These are phyloP conservation scores for Coprinellus micaceus DNA, from an alignment of 768 basidiomycete genomes.

Conservation along the genomic window DNA sequence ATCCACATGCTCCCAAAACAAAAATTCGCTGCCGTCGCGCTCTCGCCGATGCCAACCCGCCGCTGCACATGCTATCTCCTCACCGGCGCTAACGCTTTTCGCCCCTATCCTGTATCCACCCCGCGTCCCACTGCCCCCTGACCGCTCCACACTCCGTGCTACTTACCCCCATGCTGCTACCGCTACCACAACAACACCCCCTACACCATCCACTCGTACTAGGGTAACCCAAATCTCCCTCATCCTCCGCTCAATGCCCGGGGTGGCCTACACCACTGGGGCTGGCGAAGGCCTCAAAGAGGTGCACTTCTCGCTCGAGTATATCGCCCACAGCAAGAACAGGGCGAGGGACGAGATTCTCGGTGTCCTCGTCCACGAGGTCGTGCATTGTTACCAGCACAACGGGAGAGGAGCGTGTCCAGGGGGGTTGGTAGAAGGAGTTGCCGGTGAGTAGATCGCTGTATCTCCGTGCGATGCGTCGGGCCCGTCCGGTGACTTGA, in stretches of 20 bases:
- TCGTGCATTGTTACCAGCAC: slow-evolving; percentile 78
- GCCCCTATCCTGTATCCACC: slow-evolving; percentile 5
- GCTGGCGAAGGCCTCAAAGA: slow-evolving; percentile 47
- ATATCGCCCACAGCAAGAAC: slow-evolving; percentile 41
- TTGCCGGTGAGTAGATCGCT: slow-evolving; percentile 62
- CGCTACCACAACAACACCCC: too few relatives aligned
- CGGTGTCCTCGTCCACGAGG: slow-evolving; percentile 72
- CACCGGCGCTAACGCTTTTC: slow-evolving; percentile 4
- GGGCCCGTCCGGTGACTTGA: too few relatives aligned
- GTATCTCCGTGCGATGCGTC: too few relatives aligned
- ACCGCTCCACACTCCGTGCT: too few relatives aligned
- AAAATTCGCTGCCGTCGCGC: too few relatives aligned
- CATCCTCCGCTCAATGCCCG: slow-evolving; percentile 62
- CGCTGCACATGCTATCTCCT: not conserved
- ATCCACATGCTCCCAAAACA: too few relatives aligned
- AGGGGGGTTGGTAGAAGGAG: slow-evolving; percentile 72
- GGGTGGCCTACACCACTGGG: slow-evolving; percentile 68
- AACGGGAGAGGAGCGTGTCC: slow-evolving; percentile 59
- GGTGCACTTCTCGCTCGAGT: slow-evolving; percentile 67
- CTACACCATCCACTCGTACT: too few relatives aligned
- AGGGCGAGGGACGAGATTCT: slow-evolving; percentile 57
- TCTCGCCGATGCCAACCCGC: too few relatives aligned
- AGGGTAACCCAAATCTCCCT: slow-evolving; percentile 56
- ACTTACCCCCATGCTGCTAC: too few relatives aligned
- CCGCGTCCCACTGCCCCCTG: too few relatives aligned